Conservation (phyloP, 106 monocot species). For the Allium fistulosum region DNA sequence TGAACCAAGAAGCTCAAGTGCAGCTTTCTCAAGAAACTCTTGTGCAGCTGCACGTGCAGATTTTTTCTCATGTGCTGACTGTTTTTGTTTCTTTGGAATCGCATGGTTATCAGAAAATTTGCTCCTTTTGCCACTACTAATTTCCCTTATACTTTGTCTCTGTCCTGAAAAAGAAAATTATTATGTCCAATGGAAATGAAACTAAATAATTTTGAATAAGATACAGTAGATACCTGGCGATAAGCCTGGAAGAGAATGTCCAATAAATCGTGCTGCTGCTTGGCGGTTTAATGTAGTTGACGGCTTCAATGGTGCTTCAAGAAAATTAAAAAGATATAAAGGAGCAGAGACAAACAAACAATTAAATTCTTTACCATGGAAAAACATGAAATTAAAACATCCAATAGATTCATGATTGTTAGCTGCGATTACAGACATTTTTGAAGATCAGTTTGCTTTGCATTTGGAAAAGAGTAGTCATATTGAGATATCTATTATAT, state of each 20-base stretch:
- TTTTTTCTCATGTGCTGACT: slow-evolving; percentile 21
- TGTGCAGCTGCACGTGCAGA: slow-evolving; percentile 61
- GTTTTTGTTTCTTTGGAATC: slow-evolving; percentile 55
- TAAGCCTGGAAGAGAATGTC: slow-evolving; percentile 72
- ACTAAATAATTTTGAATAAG: not conserved
- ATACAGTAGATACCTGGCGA: slow-evolving; percentile 39
- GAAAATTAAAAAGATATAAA: not conserved
- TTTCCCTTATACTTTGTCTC: slow-evolving; percentile 48
- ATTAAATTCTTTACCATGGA: not conserved
- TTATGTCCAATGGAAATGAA: not conserved
- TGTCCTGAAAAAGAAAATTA: slow-evolving; percentile 42
- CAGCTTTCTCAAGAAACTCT: slow-evolving; percentile 90
- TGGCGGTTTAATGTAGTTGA: slow-evolving; percentile 58
- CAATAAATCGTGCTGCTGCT: slow-evolving; percentile 83
- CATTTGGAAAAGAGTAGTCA: too few relatives aligned
- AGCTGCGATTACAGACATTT: too few relatives aligned
- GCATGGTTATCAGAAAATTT: slow-evolving; percentile 16
- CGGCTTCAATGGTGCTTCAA: slow-evolving; percentile 68
- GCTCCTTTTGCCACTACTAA: slow-evolving; percentile 38
- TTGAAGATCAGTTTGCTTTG: too few relatives aligned
- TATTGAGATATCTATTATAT: too few relatives aligned
- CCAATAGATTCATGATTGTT: too few relatives aligned
- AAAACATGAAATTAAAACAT: not conserved
- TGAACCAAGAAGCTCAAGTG: slow-evolving; percentile 55
- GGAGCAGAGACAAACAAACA: not conserved